Percentiles rank a stretch among this genome's conserved stretches.
These are phyloP conservation scores for Arctium minus DNA, from an alignment of 129 eudicot genomes.

Conservation along the genomic window DNA sequence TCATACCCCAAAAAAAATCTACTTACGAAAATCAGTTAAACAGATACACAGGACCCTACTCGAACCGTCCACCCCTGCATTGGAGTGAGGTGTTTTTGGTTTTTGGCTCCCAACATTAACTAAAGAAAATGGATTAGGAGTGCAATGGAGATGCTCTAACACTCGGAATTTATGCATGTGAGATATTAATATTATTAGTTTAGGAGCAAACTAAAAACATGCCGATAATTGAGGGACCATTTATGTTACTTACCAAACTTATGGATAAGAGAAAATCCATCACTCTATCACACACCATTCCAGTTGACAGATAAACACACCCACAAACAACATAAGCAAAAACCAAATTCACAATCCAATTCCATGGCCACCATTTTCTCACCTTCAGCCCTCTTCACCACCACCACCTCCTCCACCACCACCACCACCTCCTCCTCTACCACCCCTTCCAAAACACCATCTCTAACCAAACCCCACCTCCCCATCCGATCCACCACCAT, in stretches of 20 bases:
- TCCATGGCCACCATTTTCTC: conserved; percentile 87
- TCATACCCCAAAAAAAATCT: too few species aligned
- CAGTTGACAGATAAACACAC: conserved; percentile 22
- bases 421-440: conserved; percentile 40
- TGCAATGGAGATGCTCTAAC: too few species aligned
- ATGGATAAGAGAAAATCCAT: conserved; percentile 34
- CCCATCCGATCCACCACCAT: conserved; percentile 42
- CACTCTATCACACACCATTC: conserved; percentile 5
- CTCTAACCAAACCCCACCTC: conserved; percentile 37
- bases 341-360: conserved; percentile 29
- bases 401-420: conserved; percentile 51
- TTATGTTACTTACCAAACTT: conserved; percentile 8
- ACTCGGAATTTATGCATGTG: too few species aligned
- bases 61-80: too few species aligned
- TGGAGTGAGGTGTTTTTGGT: too few species aligned
- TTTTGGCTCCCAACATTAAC: too few species aligned
- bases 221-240: conserved; percentile 16
- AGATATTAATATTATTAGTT: too few species aligned
- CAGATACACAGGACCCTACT: too few species aligned
- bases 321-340: conserved; percentile 20
- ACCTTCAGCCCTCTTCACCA: conserved; percentile 75
- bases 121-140: too few species aligned
- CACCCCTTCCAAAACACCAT: conserved; percentile 29
- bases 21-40: too few species aligned
- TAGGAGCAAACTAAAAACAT: not conserved